Evolutionary conservation across 2,329 filamentous ascomycete species (phyloP).

Genomic region (Trichoderma arundinaceum): DNA sequence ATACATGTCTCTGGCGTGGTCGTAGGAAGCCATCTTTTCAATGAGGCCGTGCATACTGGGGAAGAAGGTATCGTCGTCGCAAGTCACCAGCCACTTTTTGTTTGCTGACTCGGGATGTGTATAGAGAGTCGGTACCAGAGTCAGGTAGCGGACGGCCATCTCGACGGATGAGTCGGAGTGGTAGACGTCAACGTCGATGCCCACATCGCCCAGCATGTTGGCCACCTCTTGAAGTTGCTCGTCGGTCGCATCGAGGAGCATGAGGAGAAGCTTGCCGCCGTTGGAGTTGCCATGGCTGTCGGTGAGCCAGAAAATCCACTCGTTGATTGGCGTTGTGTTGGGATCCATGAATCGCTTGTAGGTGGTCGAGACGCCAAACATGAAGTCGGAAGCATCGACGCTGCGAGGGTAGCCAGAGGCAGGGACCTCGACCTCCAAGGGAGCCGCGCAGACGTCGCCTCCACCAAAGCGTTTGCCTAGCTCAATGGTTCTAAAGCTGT

Average conservation of each 20-base stretch:
- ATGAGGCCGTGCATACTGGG: conserved; percentile 61
- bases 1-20: conserved; percentile 60
- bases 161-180: conserved; percentile 58
- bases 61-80: conserved; percentile 71
- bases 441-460: conserved; percentile 53
- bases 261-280: conserved; percentile 60
- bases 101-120: conserved; percentile 54
- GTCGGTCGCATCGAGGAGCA: conserved; percentile 59
- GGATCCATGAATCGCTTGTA: conserved; percentile 60
- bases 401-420: conserved; percentile 56
- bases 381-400: conserved; percentile 61
- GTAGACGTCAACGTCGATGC: conserved; percentile 64
- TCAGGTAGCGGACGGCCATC: conserved; percentile 65
- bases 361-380: conserved; percentile 65
- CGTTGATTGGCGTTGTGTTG: conserved; percentile 58
- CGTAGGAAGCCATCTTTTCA: conserved; percentile 57
- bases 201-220: conserved; percentile 53
- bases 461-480: conserved; percentile 49
- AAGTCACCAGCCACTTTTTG: conserved; percentile 66
- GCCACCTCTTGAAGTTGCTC: conserved; percentile 57
- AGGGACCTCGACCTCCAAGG: conserved; percentile 58
- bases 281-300: conserved; percentile 61
- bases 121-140: conserved; percentile 60
- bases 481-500: conserved; percentile 56
- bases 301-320: conserved; percentile 66